Conservation (phyloP, 202 grass and related monocot genomes). For the Schoenoplectus tabernaemontani region DNA sequence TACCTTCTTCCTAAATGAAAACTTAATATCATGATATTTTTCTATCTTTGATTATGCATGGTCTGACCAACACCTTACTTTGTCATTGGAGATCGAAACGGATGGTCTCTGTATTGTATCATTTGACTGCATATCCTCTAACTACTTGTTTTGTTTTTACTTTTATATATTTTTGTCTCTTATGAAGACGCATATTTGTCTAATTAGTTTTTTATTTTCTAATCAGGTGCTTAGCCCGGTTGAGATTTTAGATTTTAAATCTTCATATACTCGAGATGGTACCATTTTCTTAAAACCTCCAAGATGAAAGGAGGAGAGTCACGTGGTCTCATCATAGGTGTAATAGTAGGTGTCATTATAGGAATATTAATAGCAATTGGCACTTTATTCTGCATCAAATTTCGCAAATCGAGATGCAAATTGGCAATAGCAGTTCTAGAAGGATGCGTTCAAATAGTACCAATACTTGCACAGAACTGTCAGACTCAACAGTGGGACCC, state of each 20-base stretch:
- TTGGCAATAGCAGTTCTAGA: slow-evolving; percentile 72
- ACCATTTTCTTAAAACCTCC: slow-evolving; percentile 1
- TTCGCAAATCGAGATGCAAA: slow-evolving; percentile 43
- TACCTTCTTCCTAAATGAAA: background rate
- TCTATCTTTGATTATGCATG: background rate
- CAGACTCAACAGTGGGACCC: slow-evolving; percentile 53
- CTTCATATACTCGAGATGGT: background rate
- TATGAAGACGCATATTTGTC: background rate
- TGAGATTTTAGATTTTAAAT: background rate
- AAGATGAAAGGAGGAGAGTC: slow-evolving; percentile 57
- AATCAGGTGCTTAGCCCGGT: slow-evolving; percentile 2
- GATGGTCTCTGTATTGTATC: background rate
- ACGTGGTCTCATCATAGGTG: slow-evolving; percentile 62
- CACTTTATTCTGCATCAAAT: slow-evolving; percentile 67
- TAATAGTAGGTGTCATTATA: slow-evolving; percentile 70
- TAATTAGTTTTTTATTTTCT: background rate
- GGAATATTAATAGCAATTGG: slow-evolving; percentile 64
- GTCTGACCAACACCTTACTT: background rate
- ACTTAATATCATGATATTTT: background rate
- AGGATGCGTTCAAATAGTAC: slow-evolving; percentile 50
- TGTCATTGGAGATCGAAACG: background rate
- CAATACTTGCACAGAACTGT: slow-evolving; percentile 32
- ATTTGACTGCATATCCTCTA: background rate
- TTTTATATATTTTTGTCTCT: background rate
- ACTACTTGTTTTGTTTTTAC: background rate